phyloP scores from a whole-genome alignment of 164 flowering plant species.

The Hamamelis virginiana region DNA sequence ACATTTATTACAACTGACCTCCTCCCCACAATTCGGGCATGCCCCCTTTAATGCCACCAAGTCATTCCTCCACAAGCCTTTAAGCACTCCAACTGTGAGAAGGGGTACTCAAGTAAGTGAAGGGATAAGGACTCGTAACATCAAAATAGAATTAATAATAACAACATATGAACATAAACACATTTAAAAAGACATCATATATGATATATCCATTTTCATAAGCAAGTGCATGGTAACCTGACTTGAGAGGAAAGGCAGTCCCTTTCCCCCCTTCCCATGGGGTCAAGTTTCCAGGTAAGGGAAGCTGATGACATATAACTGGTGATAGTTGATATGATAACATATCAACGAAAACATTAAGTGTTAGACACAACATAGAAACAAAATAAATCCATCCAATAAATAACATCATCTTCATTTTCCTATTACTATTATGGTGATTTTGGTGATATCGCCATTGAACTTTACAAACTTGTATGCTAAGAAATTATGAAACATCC shows the following conservation, averaged over 20 bases:
- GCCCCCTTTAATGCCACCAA: slow-evolving; percentile 88
- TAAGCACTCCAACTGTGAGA: slow-evolving; percentile 67
- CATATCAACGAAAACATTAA: too few relatives aligned
- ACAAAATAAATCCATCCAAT: too few relatives aligned
- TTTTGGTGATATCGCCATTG: too few relatives aligned
- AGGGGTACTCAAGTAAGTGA: slow-evolving; percentile 3
- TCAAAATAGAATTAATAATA: background rate
- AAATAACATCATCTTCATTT: too few relatives aligned
- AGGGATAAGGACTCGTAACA: background rate
- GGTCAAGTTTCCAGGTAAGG: background rate
- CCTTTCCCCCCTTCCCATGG: background rate
- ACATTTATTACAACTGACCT: slow-evolving; percentile 43
- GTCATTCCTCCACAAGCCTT: slow-evolving; percentile 84
- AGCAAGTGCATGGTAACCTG: too few relatives aligned
- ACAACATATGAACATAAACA: background rate
- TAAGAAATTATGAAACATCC: too few relatives aligned
- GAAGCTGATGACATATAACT: background rate
- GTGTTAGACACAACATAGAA: too few relatives aligned
- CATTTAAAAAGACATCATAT: background rate
- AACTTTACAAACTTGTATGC: too few relatives aligned
- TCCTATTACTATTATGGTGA: too few relatives aligned
- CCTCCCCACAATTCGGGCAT: slow-evolving; percentile 97
- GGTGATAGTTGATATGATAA: background rate
- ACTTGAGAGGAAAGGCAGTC: too few relatives aligned
- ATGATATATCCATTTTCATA: background rate